Percentiles rank a stretch among this genome's conserved stretches.
phyloP scores from a whole-genome alignment of 345 rosid genomes.

The Gossypium anomalum region DNA sequence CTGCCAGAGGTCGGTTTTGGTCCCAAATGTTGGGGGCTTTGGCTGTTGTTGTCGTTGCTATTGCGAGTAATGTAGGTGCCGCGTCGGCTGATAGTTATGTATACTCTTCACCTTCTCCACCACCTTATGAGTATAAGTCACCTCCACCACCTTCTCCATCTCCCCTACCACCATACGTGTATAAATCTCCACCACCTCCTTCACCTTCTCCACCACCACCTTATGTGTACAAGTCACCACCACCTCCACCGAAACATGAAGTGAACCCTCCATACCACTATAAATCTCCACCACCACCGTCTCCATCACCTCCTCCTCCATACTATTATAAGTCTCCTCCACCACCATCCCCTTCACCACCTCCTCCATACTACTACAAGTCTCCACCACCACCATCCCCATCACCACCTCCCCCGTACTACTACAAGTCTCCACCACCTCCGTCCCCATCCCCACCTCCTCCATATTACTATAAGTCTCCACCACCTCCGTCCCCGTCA shows the following conservation, averaged over 20 bases:
- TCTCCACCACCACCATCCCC: too few relatives aligned
- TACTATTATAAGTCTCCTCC: neutral
- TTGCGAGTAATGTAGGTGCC: conserved; percentile 29
- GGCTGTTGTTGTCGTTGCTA: conserved; percentile 32
- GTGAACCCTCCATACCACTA: neutral
- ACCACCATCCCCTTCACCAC: neutral
- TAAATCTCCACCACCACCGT: neutral
- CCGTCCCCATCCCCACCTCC: conserved; percentile 26
- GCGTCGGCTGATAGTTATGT: conserved; percentile 40
- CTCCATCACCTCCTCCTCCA: conserved; percentile 43
- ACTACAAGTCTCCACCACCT: neutral
- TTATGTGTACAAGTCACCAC: neutral
- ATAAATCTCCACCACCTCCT: conserved; percentile 28
- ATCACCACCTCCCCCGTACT: neutral
- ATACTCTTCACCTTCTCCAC: conserved; percentile 52
- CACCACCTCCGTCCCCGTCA: conserved; percentile 36
- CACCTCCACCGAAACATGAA: neutral
- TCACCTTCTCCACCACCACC: neutral
- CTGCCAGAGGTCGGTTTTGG: conserved; percentile 50
- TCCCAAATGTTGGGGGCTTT: conserved; percentile 51
- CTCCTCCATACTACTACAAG: neutral
- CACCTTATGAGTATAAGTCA: conserved; percentile 25
- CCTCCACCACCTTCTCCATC: conserved; percentile 52
- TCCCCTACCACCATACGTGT: conserved; percentile 40
- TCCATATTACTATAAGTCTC: conserved; percentile 30